Evolutionary conservation across 2,329 filamentous ascomycete genomes (phyloP).

Genomic region (Sporothrix luriei): DNA sequence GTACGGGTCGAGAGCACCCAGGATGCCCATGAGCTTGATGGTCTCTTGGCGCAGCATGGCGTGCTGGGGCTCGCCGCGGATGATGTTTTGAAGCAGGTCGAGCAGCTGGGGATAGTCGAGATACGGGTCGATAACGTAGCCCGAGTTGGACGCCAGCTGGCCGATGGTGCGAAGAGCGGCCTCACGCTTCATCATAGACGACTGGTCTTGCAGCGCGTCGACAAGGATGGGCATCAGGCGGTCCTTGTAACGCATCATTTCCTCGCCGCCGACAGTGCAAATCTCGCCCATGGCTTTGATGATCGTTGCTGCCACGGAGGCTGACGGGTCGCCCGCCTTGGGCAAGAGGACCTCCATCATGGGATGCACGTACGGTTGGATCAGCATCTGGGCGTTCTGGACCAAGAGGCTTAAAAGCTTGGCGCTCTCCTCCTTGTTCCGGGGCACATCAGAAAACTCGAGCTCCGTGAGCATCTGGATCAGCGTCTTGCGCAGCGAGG

Average conservation of each 20-base stretch:
- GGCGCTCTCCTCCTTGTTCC: conserved; percentile 95
- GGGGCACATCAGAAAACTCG: conserved; percentile 89
- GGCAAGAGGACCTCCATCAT: conserved; percentile 95
- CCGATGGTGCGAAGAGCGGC: conserved; percentile 88
- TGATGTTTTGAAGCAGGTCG: conserved; percentile 89
- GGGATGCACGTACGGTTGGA: conserved; percentile 94
- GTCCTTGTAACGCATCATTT: conserved; percentile 90
- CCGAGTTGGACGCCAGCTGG: conserved; percentile 91
- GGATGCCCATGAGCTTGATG: conserved; percentile 92
- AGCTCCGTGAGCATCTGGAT: conserved; percentile 96
- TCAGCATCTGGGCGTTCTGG: conserved; percentile 86
- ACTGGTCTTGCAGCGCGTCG: conserved; percentile 89
- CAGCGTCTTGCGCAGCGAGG: conserved; percentile 88
- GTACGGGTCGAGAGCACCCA: conserved; percentile 93
- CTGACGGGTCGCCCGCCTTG: conserved; percentile 81
- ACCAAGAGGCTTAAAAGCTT: conserved; percentile 90
- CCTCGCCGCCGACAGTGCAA: conserved; percentile 87
- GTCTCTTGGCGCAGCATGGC: conserved; percentile 87
- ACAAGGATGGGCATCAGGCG: conserved; percentile 94
- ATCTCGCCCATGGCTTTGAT: conserved; percentile 92
- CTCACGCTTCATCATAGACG: conserved; percentile 85
- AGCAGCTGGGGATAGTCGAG: conserved; percentile 92
- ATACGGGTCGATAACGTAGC: conserved; percentile 96
- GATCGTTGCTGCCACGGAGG: conserved; percentile 91
- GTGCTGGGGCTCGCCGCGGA: conserved; percentile 83